Evolutionary conservation across 192 early-diverging fungal species (phyloP).

Genomic region (Coemansia pectinata): DNA sequence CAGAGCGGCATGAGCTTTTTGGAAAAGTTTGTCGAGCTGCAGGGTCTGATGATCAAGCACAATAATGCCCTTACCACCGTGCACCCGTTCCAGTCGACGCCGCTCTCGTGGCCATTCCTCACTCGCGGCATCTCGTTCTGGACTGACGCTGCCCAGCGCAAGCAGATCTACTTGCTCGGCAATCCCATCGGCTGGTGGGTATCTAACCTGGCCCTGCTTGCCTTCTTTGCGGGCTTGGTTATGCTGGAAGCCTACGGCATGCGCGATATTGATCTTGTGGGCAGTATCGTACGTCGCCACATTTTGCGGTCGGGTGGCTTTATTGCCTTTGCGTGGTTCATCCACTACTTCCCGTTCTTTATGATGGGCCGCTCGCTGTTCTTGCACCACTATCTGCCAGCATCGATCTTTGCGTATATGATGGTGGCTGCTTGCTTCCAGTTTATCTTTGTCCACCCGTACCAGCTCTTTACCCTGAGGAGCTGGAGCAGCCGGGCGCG

Average conservation of each 20-base stretch:
- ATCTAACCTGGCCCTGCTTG: conserved; percentile 27
- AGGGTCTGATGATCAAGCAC: conserved; percentile 85
- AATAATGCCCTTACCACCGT: conserved; percentile 86
- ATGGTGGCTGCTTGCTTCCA: conserved; percentile 60
- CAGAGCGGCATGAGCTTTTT: conserved; percentile 60
- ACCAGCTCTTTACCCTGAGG: conserved; percentile 44
- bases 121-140: conserved; percentile 91
- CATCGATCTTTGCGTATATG: conserved; percentile 74
- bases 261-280: conserved; percentile 68
- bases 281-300: conserved; percentile 34
- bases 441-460: conserved; percentile 54
- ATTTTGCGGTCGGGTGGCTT: conserved; percentile 58
- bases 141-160: conserved; percentile 70
- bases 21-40: conserved; percentile 84
- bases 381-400: conserved; percentile 81
- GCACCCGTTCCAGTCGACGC: conserved; percentile 88
- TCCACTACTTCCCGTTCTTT: conserved; percentile 81
- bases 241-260: conserved; percentile 70
- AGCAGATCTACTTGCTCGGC: conserved; percentile 90
- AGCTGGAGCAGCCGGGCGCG: conserved; percentile 38
- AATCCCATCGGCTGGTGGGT: conserved; percentile 90
- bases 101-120: conserved; percentile 88
- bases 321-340: conserved; percentile 63
- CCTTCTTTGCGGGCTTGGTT: conserved; percentile 64
- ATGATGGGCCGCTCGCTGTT: conserved; percentile 72